Base-by-base conservation (phyloP, 225 moss, liverwort and hornwort species). In the Thuidium tamariscinum region DNA sequence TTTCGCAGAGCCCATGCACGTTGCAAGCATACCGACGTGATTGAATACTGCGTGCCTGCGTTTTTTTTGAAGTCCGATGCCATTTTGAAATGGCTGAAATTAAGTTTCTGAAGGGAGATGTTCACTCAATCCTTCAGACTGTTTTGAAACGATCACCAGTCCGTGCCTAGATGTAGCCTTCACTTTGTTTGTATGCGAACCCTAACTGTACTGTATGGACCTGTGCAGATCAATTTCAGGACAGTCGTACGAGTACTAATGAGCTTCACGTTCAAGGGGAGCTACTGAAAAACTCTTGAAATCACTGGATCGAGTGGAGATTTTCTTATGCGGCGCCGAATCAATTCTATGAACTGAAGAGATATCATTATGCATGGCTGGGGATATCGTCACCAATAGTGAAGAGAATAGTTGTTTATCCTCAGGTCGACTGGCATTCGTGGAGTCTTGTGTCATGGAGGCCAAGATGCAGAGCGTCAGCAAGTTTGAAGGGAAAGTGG, bases 401-500 rank as follows among this genome's bases (percentile, higher is more conserved):
- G 89, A 89, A 68, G 85, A 79, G 51, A 61, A 56, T 11, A 48
- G 66, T n/a, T 84, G 56, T 59, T 61, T 75, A 74, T 79, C 82
- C 32, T 73, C 82, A 27, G 82, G 67, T 79, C 61, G 66, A 26
- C 55, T 68, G n/a, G 77, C 81, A 23, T 74, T 56, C 74, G 85
- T 83, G 39, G 89, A 87, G 5, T 62, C 75, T 79, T 75, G 87
- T 74, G 87, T 83, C 5, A 85, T 87, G 89, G 91, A 89, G 83
- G 69, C 91, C 81, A 87, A 85, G 87, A 66, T 91, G 77, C 91
- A 91, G 79, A 87, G 84, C 73, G 82, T 89, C 68, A 91, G 87
- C 79, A 89, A 85, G 73, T 85, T 89, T 62, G 89, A 89, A 73
- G 89, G 85, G 51, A 91, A 89, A 67, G 79, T 89, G 74, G 91